A percentile compares a stretch with the other conserved stretches of the same genome.
Evolutionary conservation across 345 rosid genomes (phyloP).

Genomic region (Acer yangbiense): DNA sequence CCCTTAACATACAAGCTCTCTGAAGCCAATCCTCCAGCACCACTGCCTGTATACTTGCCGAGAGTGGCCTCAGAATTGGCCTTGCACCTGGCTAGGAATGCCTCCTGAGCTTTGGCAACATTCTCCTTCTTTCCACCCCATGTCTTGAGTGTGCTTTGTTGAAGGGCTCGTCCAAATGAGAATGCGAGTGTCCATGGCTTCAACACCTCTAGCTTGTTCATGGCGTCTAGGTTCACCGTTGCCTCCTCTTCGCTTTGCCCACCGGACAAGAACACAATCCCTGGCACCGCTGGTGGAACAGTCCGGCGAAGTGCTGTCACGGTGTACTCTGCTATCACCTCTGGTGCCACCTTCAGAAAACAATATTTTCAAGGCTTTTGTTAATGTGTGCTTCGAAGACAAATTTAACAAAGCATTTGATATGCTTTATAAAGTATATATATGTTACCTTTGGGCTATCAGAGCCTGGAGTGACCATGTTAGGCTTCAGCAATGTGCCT

Average conservation of each 20-base stretch:
- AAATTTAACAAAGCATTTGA: neutral
- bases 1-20: conserved; percentile 87
- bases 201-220: conserved; percentile 75
- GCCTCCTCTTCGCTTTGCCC: conserved; percentile 97
- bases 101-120: conserved; percentile 68
- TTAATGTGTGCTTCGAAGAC: neutral
- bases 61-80: conserved; percentile 86
- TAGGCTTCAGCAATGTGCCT: conserved; percentile 94
- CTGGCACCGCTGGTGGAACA: conserved; percentile 88
- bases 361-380: neutral
- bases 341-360: conserved; percentile 51
- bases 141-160: conserved; percentile 88
- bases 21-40: conserved; percentile 65
- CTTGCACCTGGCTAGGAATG: conserved; percentile 75
- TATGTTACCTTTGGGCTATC: conserved; percentile 72
- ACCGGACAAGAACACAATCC: conserved; percentile 82
- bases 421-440: neutral
- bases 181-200: conserved; percentile 95
- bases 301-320: conserved; percentile 80
- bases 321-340: conserved; percentile 73
- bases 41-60: conserved; percentile 60
- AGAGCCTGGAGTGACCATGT: conserved; percentile 98
- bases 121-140: conserved; percentile 90
- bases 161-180: conserved; percentile 95
- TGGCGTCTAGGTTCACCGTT: conserved; percentile 76